These are phyloP conservation scores for Schwanniomyces pseudopolymorphus DNA, from an alignment of 805 yeast genomes.

Conservation along the genomic window DNA sequence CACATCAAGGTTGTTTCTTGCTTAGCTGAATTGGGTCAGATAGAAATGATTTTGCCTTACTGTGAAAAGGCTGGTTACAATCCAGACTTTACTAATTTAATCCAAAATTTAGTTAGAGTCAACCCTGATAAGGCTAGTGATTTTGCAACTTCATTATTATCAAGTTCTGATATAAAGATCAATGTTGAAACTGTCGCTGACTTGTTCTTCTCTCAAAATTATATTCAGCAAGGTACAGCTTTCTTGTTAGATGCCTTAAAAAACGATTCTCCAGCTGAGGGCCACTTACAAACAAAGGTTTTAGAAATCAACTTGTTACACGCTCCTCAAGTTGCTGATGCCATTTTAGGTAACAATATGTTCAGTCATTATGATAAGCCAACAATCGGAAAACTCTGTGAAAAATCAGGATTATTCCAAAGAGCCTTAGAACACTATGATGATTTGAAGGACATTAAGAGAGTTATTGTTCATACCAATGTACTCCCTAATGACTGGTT, in stretches of 20 bases:
- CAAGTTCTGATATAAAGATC: constrained; percentile 56
- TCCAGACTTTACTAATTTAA: constrained; percentile 86
- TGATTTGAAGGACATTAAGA: constrained; percentile 90
- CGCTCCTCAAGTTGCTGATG: constrained; percentile 99
- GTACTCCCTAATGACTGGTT: constrained; percentile 92
- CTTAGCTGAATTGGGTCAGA: constrained; percentile 93
- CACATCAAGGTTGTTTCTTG: constrained; percentile 89
- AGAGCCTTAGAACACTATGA: constrained; percentile 96
- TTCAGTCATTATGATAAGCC: constrained; percentile 94
- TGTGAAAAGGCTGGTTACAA: constrained; percentile 84
- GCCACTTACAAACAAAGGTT: constrained; percentile 91
- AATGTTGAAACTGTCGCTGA: constrained; percentile 89
- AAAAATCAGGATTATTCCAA: constrained; percentile 92
- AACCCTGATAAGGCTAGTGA: constrained; percentile 99
- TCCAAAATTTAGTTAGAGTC: constrained; percentile 86
- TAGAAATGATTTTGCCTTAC: constrained; percentile 92
- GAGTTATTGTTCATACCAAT: constrained; percentile 86
- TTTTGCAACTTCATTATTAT: constrained; percentile 84
- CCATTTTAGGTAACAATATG: constrained; percentile 93
- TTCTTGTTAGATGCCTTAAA: constrained; percentile 93
- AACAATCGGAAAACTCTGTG: constrained; percentile 87
- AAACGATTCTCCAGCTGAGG: constrained; percentile 90
- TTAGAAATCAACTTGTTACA: constrained; percentile 89
- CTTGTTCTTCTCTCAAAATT: constrained; percentile 90
- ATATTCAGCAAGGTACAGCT: constrained; percentile 97